A percentile compares a stretch with the other conserved stretches of the same genome.
phyloP scores from a whole-genome alignment of 345 rosid genomes.

The Excoecaria cochinchinensis region DNA sequence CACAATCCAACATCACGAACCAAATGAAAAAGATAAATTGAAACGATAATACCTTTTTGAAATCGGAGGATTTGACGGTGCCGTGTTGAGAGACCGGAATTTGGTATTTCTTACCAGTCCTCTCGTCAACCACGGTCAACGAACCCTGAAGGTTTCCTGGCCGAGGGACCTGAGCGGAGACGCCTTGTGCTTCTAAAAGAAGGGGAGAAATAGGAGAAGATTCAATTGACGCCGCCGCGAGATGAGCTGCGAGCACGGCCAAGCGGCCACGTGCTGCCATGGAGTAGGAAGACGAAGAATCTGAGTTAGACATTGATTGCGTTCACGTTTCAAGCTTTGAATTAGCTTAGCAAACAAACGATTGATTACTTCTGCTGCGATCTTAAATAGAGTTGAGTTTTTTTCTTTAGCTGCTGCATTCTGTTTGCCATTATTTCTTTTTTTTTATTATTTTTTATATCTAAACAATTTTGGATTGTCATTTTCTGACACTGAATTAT shows the following conservation, averaged over 20 bases:
- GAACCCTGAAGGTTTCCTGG: constrained; percentile 53
- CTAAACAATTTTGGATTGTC: too few species aligned
- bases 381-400: too few species aligned
- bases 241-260: constrained; percentile 70
- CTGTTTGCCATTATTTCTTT: too few species aligned
- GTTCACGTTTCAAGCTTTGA: neutral
- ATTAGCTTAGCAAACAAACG: too few species aligned
- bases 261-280: constrained; percentile 49
- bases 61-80: constrained; percentile 74
- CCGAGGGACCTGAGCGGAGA: constrained; percentile 50
- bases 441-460: too few species aligned
- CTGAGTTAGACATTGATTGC: constrained; percentile 1
- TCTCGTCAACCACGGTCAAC: constrained; percentile 68
- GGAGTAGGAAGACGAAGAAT: neutral
- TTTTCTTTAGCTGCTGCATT: too few species aligned
- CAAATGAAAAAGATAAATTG: neutral
- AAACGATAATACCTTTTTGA: constrained; percentile 59
- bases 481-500: too few species aligned
- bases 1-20: neutral
- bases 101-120: constrained; percentile 65
- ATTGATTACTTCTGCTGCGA: too few species aligned
- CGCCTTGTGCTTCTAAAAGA: constrained; percentile 40
- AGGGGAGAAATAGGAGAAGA: constrained; percentile 22
- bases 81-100: constrained; percentile 60
- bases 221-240: constrained; percentile 26